Evolutionary conservation across 495 filamentous ascomycete genomes (phyloP), one percentile per base, ranked within the genome.

Genomic region (Talaromyces stipitatus): DNA sequence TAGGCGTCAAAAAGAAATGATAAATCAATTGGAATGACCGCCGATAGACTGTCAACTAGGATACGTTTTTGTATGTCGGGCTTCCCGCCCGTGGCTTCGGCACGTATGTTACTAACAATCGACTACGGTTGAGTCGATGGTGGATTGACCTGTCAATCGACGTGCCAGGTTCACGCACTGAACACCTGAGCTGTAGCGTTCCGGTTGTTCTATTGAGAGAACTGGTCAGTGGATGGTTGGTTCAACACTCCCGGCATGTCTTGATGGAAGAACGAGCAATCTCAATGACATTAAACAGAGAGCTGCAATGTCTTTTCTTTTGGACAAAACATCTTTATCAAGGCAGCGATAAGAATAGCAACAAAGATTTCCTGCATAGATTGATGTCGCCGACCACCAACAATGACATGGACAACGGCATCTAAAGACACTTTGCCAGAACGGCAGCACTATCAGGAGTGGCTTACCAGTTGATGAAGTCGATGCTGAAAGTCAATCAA

Each of bases 11-110:
- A 18, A 6, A 26, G 12, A 48, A 18, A 48, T 26, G 45, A n/a
- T n/a, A n/a, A 18, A 9, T 26, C 2, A 24, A n/a, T 33, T 33
- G 30, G n/a, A n/a, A n/a, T n/a, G n/a, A 18, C 2, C 18, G 4
- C 24, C 22, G 45, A 48, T 48, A 46, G 22, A 48, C 12, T 46
- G 26, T 36, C 36, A 20, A 45, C 9, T 5, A n/a, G 2, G 33
- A 20, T 14, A 14, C 28, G 52, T 8, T 10, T 29, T 23, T 20
- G 14, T 50, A 11, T 57, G 24, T 59, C 64, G 67, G 67, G 67
- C 67, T 67, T 69, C 67, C 61, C 64, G 63, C 64, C 67, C 65
- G 64, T 60, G 48, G 60, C 55, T 50, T 58, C 55, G 51, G 61
- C 64, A 55, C 61, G 60, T 48, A 24, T n/a, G n/a, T n/a, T n/a